phyloP scores from a whole-genome alignment of 371 early-diverging fungal species.

The Mucor piriformis region DNA sequence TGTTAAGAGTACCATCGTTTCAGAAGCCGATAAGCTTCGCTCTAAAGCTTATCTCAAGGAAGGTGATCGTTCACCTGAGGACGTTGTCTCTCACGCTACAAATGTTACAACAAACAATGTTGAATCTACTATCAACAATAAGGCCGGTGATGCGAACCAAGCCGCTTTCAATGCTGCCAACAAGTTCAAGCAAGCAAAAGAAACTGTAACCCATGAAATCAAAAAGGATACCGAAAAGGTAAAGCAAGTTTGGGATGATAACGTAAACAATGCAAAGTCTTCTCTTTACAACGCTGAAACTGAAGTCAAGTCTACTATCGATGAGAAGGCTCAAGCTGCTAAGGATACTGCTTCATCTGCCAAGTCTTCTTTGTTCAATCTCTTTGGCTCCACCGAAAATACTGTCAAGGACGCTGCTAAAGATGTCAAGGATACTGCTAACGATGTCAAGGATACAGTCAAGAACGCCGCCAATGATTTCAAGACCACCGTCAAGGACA shows the following conservation, averaged over 20 bases:
- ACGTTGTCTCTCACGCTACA: conserved; percentile 12
- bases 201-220: not conserved
- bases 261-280: not conserved
- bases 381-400: not conserved
- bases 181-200: conserved; percentile 9
- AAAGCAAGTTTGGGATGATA: conserved; percentile 23
- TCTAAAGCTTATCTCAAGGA: conserved; percentile 36
- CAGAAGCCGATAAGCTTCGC: conserved; percentile 20
- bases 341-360: too few species aligned
- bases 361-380: too few species aligned
- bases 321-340: too few species aligned
- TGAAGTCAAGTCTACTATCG: not conserved
- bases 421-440: not conserved
- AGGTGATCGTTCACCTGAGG: conserved; percentile 31
- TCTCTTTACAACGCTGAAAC: not conserved
- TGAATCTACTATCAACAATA: not conserved
- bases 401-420: not conserved
- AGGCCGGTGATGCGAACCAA: not conserved
- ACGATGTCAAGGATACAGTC: not conserved
- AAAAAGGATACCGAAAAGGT: conserved; percentile 22
- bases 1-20: too few species aligned
- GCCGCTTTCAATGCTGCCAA: conserved; percentile 9
- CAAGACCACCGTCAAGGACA: not conserved
- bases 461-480: not conserved
- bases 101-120: not conserved